These are phyloP conservation scores for Curvularia eragrostidis DNA, from an alignment of 2,329 filamentous ascomycete species.

Conservation along the genomic window DNA sequence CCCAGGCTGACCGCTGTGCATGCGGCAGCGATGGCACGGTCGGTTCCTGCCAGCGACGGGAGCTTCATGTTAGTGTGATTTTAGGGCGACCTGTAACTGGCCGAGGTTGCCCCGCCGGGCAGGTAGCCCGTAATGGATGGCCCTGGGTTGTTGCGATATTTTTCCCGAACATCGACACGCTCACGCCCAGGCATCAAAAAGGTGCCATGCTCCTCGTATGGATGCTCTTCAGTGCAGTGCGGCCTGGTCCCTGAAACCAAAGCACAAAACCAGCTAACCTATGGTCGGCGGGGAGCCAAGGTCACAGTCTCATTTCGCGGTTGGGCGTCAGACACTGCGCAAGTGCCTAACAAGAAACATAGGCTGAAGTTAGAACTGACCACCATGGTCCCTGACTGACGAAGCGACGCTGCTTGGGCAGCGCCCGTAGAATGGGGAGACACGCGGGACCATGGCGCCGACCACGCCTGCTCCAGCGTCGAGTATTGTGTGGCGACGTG, in stretches of 20 bases:
- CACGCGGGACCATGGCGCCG: slow-evolving; percentile 22
- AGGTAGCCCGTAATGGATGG: slow-evolving; percentile 28
- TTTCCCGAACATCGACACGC: slow-evolving; percentile 7
- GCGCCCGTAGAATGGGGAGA: slow-evolving; percentile 12
- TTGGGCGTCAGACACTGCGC: slow-evolving; percentile 2
- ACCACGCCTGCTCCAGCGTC: slow-evolving; percentile 12
- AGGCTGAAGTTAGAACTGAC: slow-evolving; percentile 20
- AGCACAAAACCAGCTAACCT: background rate
- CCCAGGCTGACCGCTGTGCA: slow-evolving; percentile 29
- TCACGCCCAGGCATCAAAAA: slow-evolving; percentile 11
- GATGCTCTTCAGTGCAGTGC: background rate
- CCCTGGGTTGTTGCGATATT: slow-evolving; percentile 13
- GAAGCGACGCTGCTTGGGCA: slow-evolving; percentile 18
- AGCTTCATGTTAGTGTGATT: slow-evolving; percentile 24
- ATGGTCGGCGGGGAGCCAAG: background rate
- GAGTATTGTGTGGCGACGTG: slow-evolving; percentile 14
- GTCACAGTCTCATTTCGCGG: slow-evolving; percentile 4
- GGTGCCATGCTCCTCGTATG: slow-evolving; percentile 5
- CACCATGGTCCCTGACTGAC: slow-evolving; percentile 12
- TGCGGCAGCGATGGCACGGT: slow-evolving; percentile 37
- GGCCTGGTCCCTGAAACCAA: background rate
- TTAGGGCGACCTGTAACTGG: slow-evolving; percentile 25
- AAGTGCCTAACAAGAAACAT: slow-evolving; percentile 8
- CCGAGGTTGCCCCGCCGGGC: slow-evolving; percentile 39
- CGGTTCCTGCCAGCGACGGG: slow-evolving; percentile 34